phyloP scores from a whole-genome alignment of 1,284 basidiomycete genomes.

The Moesziomyces antarcticus region DNA sequence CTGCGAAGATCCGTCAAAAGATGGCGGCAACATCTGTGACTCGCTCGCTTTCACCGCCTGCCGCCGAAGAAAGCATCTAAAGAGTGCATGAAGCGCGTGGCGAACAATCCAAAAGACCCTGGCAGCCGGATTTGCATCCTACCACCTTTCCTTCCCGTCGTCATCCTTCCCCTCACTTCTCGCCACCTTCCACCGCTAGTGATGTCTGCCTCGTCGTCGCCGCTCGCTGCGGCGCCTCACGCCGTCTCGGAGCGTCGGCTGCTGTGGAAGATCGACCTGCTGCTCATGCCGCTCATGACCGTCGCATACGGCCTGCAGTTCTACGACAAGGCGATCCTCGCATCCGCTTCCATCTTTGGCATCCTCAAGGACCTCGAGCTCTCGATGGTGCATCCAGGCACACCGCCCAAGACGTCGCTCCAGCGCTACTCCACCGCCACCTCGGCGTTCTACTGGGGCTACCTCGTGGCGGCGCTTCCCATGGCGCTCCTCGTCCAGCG shows the following conservation, averaged over 20 bases:
- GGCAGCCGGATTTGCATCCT: too few relatives aligned
- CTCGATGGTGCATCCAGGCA: constrained; percentile 64
- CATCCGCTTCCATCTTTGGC: constrained; percentile 71
- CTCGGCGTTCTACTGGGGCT: constrained; percentile 71
- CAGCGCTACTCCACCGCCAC: constrained; percentile 52
- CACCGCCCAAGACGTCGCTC: constrained; percentile 50
- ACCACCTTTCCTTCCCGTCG: neutral
- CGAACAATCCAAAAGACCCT: too few relatives aligned
- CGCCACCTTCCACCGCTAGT: neutral
- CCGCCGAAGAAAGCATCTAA: too few relatives aligned
- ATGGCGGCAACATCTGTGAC: too few relatives aligned
- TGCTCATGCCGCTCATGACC: constrained; percentile 70
- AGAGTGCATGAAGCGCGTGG: too few relatives aligned
- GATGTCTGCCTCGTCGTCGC: neutral
- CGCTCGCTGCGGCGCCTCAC: neutral
- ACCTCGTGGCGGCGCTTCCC: constrained; percentile 70
- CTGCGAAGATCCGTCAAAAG: too few relatives aligned
- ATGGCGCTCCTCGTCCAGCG: constrained; percentile 70
- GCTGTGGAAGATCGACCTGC: constrained; percentile 52
- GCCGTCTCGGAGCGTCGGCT: constrained; percentile 39
- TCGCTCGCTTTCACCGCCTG: too few relatives aligned
- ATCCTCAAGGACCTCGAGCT: constrained; percentile 69
- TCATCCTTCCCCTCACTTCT: neutral
- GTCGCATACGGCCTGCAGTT: constrained; percentile 70
- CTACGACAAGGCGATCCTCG: constrained; percentile 72